Evolutionary conservation across 2,329 filamentous ascomycete genomes (phyloP).

Genomic region (Dendryphion nanum): DNA sequence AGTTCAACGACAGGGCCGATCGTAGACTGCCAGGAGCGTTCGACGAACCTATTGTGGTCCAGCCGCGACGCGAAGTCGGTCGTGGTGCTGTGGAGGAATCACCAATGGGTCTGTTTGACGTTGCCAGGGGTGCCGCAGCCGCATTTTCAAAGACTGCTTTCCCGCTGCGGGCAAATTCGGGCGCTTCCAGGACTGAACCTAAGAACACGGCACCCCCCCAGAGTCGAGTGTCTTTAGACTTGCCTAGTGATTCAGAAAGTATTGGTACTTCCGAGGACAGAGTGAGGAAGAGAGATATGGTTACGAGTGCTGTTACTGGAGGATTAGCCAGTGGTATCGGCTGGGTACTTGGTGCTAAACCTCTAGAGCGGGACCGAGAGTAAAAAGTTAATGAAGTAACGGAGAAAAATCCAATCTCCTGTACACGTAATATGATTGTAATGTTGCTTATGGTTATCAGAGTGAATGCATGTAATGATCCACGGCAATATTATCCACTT

Average conservation of each 20-base stretch:
- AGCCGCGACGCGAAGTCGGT: conserved; percentile 43
- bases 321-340: conserved; percentile 62
- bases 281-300: conserved; percentile 70
- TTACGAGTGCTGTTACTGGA: conserved; percentile 63
- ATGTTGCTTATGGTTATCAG: too few relatives aligned
- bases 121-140: conserved; percentile 50
- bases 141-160: conserved; percentile 50
- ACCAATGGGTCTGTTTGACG: conserved; percentile 54
- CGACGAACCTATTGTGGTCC: conserved; percentile 31
- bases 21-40: conserved; percentile 51
- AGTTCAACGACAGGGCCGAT: conserved; percentile 68
- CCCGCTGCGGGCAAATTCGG: conserved; percentile 35
- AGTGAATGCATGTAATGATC: too few relatives aligned
- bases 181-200: conserved; percentile 8
- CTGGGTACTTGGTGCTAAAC: conserved; percentile 69
- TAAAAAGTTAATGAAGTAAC: too few relatives aligned
- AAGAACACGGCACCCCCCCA: conserved; percentile 7
- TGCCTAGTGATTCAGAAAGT: conserved; percentile 38
- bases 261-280: conserved; percentile 35
- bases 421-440: too few relatives aligned
- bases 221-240: conserved; percentile 25
- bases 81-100: conserved; percentile 46
- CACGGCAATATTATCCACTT: too few relatives aligned
- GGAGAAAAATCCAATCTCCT: too few relatives aligned
- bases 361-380: too few relatives aligned